Evolutionary conservation across 495 filamentous ascomycete genomes (phyloP).

Genomic region (Peziza echinospora): DNA sequence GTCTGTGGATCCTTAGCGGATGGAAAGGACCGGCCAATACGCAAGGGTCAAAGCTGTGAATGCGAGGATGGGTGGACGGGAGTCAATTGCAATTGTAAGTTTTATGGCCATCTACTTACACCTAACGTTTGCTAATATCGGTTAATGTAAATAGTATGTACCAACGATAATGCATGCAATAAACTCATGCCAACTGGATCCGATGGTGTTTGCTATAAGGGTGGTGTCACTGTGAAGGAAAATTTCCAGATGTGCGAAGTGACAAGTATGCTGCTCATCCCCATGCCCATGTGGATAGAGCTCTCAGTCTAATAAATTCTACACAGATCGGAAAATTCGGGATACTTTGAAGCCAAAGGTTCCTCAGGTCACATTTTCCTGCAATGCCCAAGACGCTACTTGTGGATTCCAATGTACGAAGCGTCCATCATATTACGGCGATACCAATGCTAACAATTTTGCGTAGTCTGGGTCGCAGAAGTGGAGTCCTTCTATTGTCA

Average conservation of each 20-base stretch:
- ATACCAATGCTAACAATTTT: constrained; percentile 21
- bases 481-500: constrained; percentile 91
- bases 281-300: neutral
- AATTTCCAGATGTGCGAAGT: constrained; percentile 98
- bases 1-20: constrained; percentile 75
- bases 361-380: constrained; percentile 86
- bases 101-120: constrained; percentile 45
- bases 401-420: constrained; percentile 68
- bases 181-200: constrained; percentile 54
- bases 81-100: constrained; percentile 73
- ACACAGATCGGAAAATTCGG: constrained; percentile 44
- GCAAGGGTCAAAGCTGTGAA: constrained; percentile 46
- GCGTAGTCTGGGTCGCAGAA: constrained; percentile 78
- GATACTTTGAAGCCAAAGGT: constrained; percentile 61
- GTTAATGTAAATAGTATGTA: constrained; percentile 60
- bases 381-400: constrained; percentile 43
- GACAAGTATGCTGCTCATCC: constrained; percentile 60
- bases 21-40: constrained; percentile 48
- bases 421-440: neutral
- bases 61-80: constrained; percentile 94
- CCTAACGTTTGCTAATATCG: constrained; percentile 47
- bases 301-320: neutral
- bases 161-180: constrained; percentile 58
- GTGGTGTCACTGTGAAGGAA: constrained; percentile 72
- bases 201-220: constrained; percentile 78